Evolutionary conservation across 2,329 filamentous ascomycete species (phyloP).

Genomic region (Fonsecaea pedrosoi): DNA sequence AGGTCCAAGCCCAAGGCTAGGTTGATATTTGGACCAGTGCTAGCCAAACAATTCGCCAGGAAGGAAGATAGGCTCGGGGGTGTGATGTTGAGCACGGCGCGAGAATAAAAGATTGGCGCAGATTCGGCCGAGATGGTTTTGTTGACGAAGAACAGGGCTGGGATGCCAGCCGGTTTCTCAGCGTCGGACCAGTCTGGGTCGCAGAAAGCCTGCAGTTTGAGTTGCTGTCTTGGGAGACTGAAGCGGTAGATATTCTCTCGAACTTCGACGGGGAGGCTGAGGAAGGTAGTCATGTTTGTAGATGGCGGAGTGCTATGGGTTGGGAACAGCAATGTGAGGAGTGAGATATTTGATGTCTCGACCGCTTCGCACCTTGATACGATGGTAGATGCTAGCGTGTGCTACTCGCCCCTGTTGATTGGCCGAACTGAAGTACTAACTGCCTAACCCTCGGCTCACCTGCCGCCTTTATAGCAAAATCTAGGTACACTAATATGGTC

Average conservation of each 20-base stretch:
- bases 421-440: too few species aligned
- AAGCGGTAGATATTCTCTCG: slow-evolving; percentile 27
- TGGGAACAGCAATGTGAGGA: not conserved
- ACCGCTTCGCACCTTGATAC: not conserved
- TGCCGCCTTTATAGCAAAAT: too few species aligned
- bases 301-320: not conserved
- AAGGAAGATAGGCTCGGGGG: slow-evolving; percentile 21
- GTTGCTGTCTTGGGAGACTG: slow-evolving; percentile 22
- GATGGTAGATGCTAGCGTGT: not conserved
- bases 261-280: slow-evolving; percentile 27
- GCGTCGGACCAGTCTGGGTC: slow-evolving; percentile 21
- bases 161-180: slow-evolving; percentile 21
- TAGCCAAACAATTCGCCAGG: slow-evolving; percentile 9
- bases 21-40: slow-evolving; percentile 17
- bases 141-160: slow-evolving; percentile 24
- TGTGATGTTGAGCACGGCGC: slow-evolving; percentile 29
- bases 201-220: slow-evolving; percentile 25
- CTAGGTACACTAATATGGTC: too few species aligned
- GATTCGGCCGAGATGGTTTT: slow-evolving; percentile 29
- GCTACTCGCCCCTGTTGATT: too few species aligned
- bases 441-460: too few species aligned
- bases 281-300: slow-evolving; percentile 13
- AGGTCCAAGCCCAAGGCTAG: slow-evolving; percentile 17
- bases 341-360: not conserved
- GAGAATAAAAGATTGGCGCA: slow-evolving; percentile 27